Percentiles rank a stretch among this genome's conserved stretches.
phyloP scores from a whole-genome alignment of 73 alveolate genomes.

The Paraurostyla sp. region DNA sequence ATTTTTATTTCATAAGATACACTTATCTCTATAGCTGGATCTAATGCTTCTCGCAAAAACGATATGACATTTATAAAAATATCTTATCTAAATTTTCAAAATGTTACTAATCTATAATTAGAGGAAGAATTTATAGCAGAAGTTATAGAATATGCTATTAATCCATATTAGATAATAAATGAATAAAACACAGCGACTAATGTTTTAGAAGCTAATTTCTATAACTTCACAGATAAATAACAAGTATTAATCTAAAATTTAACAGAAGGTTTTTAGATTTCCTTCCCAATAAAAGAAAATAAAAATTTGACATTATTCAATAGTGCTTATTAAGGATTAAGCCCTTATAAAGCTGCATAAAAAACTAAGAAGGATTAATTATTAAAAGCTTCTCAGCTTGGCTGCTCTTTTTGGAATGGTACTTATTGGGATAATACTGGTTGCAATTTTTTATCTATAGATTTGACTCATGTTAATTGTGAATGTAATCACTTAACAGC shows the following conservation, averaged over 20 bases:
- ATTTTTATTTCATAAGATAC: not conserved
- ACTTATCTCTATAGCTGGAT: not conserved
- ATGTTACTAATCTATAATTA: no score
- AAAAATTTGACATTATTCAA: not conserved
- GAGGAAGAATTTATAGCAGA: not conserved
- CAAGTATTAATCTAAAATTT: not conserved
- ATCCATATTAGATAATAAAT: not conserved
- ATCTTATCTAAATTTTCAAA: not conserved
- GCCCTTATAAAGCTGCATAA: conserved; percentile 5
- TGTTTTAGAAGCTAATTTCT: not conserved
- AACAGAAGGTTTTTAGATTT: not conserved
- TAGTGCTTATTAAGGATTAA: not conserved
- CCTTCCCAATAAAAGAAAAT: not conserved
- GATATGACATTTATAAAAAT: not conserved
- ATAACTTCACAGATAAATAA: not conserved
- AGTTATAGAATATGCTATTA: not conserved
- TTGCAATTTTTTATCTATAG: not conserved
- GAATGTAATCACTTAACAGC: conserved; percentile 17
- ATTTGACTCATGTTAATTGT: conserved; percentile 34
- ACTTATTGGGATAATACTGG: not conserved
- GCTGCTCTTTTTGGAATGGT: not conserved
- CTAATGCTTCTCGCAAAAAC: not conserved
- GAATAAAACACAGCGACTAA: not conserved
- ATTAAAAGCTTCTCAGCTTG: not conserved
- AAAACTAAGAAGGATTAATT: not conserved